These are phyloP conservation scores for Chaetomium sp. DNA, from an alignment of 2,329 filamentous ascomycete genomes.

Conservation along the genomic window DNA sequence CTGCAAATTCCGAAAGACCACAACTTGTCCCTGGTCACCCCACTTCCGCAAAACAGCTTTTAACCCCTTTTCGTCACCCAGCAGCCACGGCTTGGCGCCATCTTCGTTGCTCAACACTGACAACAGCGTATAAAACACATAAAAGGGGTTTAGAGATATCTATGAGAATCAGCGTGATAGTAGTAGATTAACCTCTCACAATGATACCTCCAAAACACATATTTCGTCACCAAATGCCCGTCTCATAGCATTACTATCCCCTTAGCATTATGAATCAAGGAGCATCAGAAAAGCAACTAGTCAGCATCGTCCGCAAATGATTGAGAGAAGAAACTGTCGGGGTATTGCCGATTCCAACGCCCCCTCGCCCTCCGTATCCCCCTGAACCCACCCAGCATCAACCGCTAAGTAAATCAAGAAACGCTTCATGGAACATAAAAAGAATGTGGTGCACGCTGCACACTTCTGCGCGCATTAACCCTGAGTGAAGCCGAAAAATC, in stretches of 20 bases:
- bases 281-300: background rate
- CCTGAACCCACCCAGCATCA: background rate
- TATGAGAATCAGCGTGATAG: too few species aligned
- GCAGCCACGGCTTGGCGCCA: constrained; percentile 4
- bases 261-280: background rate
- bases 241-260: background rate
- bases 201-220: too few species aligned
- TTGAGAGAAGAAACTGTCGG: background rate
- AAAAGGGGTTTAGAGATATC: too few species aligned
- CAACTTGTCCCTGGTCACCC: background rate
- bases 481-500: too few species aligned
- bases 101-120: too few species aligned
- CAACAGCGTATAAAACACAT: too few species aligned
- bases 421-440: background rate
- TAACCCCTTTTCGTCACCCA: background rate
- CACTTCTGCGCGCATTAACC: too few species aligned
- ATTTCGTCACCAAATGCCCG: too few species aligned
- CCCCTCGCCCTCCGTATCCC: constrained; percentile 1
- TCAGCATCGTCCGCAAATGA: background rate
- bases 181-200: too few species aligned
- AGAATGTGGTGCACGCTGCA: background rate
- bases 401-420: background rate
- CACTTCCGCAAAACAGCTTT: background rate
- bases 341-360: constrained; percentile 12
- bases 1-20: too few species aligned